Evolutionary conservation across 371 early-diverging fungal genomes (phyloP), one percentile per base, ranked within the genome.

Genomic region (Mucor lusitanicus): DNA sequence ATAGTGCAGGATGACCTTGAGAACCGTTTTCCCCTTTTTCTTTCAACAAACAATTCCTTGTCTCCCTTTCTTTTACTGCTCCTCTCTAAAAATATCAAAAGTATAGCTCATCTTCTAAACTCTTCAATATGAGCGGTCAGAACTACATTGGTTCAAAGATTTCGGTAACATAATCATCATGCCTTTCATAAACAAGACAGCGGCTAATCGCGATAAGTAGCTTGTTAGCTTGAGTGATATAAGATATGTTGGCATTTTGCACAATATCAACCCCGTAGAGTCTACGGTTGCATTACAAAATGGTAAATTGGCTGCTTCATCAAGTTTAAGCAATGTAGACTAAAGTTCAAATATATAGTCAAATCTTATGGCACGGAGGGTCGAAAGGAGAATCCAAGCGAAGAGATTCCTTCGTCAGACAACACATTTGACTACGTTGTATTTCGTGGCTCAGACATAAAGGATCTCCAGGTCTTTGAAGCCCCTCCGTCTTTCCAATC

Each of bases 381-480:
- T 67, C 92, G 94, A 42, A 82, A 85, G 33, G 87, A 88, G 21
- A 89, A 91, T 64, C 90, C 92, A 19, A 75, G 80, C 19, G 91
- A 95, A 68, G 95, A 95, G 75, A 91, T 97, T 61, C 90, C 90
- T 23, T 84, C 92, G 2, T 86, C 90, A 15, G 90, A 91, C 42
- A 89, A 92, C 71, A 82, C 94, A 40, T 97, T 92, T 80, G 94
- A 93, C 65, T 93, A 86, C 78, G 94, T 96, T 68, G 91, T 94
- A 46, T 97, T 97, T 76, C 89, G 94, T 61, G 97, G 95, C 25
- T 88, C 92, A 35, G 98, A 98, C 67, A 92, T 98, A 66, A 93
- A 94, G 78, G 94, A 94, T 73, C 84, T 98, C 60, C 91, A 94
- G 64, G 96, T 97, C 39, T 90, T 90, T 65, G 89, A 90, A 71